Percentiles rank a stretch among this genome's conserved stretches.
Conservation (phyloP, 495 filamentous ascomycete species). For the Astrocystis sublimbata region DNA sequence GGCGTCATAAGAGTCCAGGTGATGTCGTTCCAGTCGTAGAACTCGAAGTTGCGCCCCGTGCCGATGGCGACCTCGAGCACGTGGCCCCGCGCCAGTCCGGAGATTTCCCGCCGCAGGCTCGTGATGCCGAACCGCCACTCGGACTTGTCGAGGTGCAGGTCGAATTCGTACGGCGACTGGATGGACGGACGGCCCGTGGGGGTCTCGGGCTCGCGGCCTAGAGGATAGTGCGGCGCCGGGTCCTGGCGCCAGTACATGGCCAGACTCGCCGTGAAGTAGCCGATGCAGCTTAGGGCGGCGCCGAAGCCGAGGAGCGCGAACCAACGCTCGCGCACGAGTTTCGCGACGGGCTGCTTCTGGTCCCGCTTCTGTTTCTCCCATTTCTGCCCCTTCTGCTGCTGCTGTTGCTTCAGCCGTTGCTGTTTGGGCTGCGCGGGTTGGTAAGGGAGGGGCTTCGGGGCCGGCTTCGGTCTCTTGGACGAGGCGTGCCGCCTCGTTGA, state of each 20-base stretch:
- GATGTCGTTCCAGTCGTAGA: slow-evolving; percentile 59
- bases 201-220: slow-evolving; percentile 28
- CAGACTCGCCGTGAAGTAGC: slow-evolving; percentile 31
- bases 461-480: not conserved
- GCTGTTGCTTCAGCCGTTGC: not conserved
- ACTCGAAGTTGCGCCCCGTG: slow-evolving; percentile 83
- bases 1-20: slow-evolving; percentile 20
- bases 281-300: slow-evolving; percentile 27
- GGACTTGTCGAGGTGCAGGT: slow-evolving; percentile 62
- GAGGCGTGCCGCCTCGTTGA: slow-evolving; percentile 8
- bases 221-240: slow-evolving; percentile 22
- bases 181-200: slow-evolving; percentile 34
- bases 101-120: slow-evolving; percentile 60
- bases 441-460: slow-evolving; percentile 12
- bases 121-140: slow-evolving; percentile 69
- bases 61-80: slow-evolving; percentile 89
- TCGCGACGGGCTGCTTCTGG: slow-evolving; percentile 19
- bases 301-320: slow-evolving; percentile 34
- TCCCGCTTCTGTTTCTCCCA: slow-evolving; percentile 12
- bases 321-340: slow-evolving; percentile 26
- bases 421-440: slow-evolving; percentile 10
- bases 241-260: slow-evolving; percentile 26
- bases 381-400: slow-evolving; percentile 9
- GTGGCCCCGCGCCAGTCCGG: slow-evolving; percentile 65
- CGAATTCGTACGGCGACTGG: slow-evolving; percentile 57